Percentiles rank a stretch among this genome's conserved stretches.
phyloP scores from a whole-genome alignment of 2,329 filamentous ascomycete species.

The Colletotrichum cereale region DNA sequence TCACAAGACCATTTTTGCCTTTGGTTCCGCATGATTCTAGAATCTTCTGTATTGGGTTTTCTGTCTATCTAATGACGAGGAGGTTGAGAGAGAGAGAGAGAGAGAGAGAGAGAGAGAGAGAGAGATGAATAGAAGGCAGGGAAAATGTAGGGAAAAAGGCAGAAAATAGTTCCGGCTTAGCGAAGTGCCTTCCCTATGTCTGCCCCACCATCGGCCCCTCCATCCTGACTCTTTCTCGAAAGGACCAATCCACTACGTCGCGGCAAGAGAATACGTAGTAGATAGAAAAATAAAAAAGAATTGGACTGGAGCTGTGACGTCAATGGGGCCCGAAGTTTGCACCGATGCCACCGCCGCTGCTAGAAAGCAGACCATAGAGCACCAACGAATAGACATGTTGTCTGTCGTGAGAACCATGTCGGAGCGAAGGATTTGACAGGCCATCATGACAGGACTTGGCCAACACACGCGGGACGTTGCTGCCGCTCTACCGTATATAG shows the following conservation, averaged over 20 bases:
- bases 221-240: conserved; percentile 12
- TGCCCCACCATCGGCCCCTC: conserved; percentile 33
- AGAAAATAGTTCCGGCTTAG: background rate
- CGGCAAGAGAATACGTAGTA: background rate
- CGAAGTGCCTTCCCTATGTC: conserved; percentile 18
- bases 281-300: background rate
- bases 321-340: background rate
- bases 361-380: background rate
- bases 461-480: conserved; percentile 11
- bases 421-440: background rate
- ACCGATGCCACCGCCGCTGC: background rate
- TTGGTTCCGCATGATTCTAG: background rate
- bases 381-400: background rate
- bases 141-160: background rate
- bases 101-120: background rate
- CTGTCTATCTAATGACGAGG: background rate
- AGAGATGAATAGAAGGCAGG: background rate
- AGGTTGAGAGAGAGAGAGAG: too few species aligned
- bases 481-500: conserved; percentile 3
- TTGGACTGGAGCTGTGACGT: conserved; percentile 1
- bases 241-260: conserved; percentile 16
- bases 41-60: background rate
- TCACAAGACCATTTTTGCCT: too few species aligned
- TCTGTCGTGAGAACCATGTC: background rate
- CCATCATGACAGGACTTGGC: background rate